These are phyloP conservation scores for Pythium apleroticum DNA, from an alignment of 352 stramenopile genomes.

Conservation along the genomic window DNA sequence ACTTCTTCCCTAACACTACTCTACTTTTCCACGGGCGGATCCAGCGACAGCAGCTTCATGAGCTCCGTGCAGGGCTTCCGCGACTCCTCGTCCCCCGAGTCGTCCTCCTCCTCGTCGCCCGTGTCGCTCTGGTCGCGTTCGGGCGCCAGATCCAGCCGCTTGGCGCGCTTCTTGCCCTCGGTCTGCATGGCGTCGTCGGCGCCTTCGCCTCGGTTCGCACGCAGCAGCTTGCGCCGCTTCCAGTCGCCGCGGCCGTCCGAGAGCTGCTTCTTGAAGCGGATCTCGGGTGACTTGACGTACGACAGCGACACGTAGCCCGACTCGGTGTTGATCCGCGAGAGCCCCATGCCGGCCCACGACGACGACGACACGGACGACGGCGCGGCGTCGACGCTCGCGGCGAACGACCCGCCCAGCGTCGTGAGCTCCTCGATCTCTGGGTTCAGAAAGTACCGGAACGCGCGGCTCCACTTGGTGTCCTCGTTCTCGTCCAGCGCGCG, in stretches of 20 bases:
- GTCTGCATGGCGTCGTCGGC: conserved; percentile 18
- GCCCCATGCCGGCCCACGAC: conserved; percentile 18
- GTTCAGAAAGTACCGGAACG: conserved; percentile 62
- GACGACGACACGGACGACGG: conserved; percentile 20
- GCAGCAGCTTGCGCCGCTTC: conserved; percentile 55
- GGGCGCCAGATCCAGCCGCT: conserved; percentile 24
- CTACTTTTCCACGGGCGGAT: conserved; percentile 10
- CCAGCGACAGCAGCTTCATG: conserved; percentile 61
- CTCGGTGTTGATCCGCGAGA: conserved; percentile 37
- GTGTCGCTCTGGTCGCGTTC: conserved; percentile 27
- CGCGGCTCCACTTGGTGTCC: conserved; percentile 57
- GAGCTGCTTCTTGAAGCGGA: conserved; percentile 63
- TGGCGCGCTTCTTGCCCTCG: neutral
- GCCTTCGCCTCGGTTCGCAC: conserved; percentile 29
- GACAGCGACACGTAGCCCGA: conserved; percentile 79
- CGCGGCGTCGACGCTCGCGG: conserved; percentile 20
- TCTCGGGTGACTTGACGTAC: conserved; percentile 70
- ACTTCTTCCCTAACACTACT: neutral
- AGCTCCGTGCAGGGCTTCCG: conserved; percentile 35
- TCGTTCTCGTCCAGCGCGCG: conserved; percentile 56
- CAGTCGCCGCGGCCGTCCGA: conserved; percentile 52
- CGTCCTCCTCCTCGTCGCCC: conserved; percentile 43
- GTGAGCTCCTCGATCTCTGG: conserved; percentile 53
- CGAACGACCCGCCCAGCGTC: conserved; percentile 35
- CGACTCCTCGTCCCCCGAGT: conserved; percentile 20